Conservation (phyloP, 2,329 filamentous ascomycete species). For the Talaromyces sp. region DNA sequence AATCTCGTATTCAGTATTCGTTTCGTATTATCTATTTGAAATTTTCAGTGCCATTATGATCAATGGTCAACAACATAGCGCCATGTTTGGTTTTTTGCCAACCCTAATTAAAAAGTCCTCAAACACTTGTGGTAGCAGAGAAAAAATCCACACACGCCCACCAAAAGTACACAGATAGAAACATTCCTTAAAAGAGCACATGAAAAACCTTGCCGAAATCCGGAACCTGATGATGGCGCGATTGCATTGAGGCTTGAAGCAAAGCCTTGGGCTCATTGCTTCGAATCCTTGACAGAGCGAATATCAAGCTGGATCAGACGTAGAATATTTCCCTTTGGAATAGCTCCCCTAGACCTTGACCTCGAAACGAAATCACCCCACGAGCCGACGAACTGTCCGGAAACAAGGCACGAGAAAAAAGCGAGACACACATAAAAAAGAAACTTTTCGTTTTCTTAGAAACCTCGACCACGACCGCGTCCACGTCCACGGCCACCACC, state of each 20-base stretch:
- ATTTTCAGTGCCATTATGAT: background rate
- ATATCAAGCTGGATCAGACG: background rate
- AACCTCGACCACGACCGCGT: conserved; percentile 49
- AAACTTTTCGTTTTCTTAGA: conserved; percentile 20
- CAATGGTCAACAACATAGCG: background rate
- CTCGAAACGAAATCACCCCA: background rate
- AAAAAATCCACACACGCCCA: background rate
- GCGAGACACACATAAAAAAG: background rate
- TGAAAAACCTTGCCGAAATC: background rate
- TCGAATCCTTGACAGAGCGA: too few relatives aligned
- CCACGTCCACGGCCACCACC: conserved; percentile 43
- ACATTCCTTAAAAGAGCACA: conserved; percentile 15
- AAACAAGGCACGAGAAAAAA: conserved; percentile 13
- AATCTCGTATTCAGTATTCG: background rate
- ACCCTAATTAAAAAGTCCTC: background rate
- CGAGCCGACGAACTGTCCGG: background rate
- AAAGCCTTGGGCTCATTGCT: background rate
- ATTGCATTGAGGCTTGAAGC: background rate
- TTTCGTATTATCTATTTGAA: background rate
- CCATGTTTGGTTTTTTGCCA: background rate
- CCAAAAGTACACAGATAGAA: conserved; percentile 8
- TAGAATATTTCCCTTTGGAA: background rate
- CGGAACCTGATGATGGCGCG: background rate
- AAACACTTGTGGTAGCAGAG: background rate
- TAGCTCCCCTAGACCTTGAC: background rate